Percentiles rank a stretch among this genome's conserved stretches.
These are phyloP conservation scores for Sisymbrium altissimum DNA, from an alignment of 345 rosid species.

Conservation along the genomic window DNA sequence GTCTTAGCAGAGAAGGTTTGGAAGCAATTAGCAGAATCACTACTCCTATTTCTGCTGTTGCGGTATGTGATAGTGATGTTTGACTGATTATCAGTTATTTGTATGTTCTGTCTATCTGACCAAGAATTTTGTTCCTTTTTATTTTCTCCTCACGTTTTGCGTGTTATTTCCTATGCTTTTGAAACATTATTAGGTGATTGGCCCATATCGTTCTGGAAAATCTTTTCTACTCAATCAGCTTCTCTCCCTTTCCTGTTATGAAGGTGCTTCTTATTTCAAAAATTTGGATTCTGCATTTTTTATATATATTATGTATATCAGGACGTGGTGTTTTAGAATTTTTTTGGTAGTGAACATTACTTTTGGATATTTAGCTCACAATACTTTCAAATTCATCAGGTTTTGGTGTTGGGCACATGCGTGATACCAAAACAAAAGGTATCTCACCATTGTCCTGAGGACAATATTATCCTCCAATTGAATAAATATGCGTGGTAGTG, in stretches of 20 bases:
- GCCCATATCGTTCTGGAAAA: conserved; percentile 99
- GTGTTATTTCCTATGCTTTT: conserved; percentile 23
- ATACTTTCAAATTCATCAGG: conserved; percentile 42
- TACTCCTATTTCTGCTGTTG: conserved; percentile 85
- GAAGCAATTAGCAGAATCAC: conserved; percentile 83
- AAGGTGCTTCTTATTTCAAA: conserved; percentile 56
- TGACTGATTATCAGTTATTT: conserved; percentile 26
- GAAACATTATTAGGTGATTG: conserved; percentile 76
- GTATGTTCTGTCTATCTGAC: background rate
- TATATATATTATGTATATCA: conserved; percentile 10
- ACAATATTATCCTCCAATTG: background rate
- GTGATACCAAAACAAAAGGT: conserved; percentile 99
- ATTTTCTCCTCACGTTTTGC: conserved; percentile 10
- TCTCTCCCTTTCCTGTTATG: conserved; percentile 95
- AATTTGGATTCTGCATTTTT: conserved; percentile 2
- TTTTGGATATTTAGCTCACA: background rate
- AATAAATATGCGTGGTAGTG: background rate
- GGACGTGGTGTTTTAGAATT: background rate
- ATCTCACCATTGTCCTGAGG: conserved; percentile 5
- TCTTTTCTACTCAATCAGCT: conserved; percentile 98
- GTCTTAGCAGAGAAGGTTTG: conserved; percentile 84
- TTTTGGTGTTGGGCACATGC: conserved; percentile 99
- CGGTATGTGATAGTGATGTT: conserved; percentile 57
- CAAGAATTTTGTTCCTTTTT: background rate
- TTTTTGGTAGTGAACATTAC: background rate